Conservation (phyloP, 345 rosid genomes). For the Conringia planisiliqua region DNA sequence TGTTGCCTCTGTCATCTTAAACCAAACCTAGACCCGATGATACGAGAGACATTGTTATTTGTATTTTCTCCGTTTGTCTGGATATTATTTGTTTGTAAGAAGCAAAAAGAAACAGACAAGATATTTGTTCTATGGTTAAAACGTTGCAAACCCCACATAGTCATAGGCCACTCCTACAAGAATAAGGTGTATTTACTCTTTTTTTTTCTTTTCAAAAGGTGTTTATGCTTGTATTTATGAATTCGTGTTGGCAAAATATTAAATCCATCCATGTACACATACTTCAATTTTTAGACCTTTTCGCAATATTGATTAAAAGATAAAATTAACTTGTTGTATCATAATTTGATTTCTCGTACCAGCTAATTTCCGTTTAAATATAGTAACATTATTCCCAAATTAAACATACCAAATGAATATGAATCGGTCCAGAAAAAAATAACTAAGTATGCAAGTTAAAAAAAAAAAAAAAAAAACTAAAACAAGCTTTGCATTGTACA, state of each 20-base stretch:
- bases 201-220: too few relatives aligned
- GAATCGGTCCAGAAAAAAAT: neutral
- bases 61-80: neutral
- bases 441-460: neutral
- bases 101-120: neutral
- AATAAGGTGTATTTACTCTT: too few relatives aligned
- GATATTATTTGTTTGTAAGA: neutral
- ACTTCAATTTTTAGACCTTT: too few relatives aligned
- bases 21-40: neutral
- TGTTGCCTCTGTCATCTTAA: neutral
- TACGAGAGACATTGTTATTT: constrained; percentile 2
- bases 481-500: constrained; percentile 12
- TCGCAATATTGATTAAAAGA: too few relatives aligned
- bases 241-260: too few relatives aligned
- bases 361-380: neutral
- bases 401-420: neutral
- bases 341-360: neutral
- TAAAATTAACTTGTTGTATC: too few relatives aligned
- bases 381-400: neutral
- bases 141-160: neutral
- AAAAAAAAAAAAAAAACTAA: neutral
- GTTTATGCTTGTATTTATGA: too few relatives aligned
- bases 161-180: too few relatives aligned
- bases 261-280: too few relatives aligned
- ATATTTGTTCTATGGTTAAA: neutral